These are phyloP conservation scores for Haplosporangium gracile DNA, from an alignment of 192 early-diverging fungal genomes.

Conservation along the genomic window DNA sequence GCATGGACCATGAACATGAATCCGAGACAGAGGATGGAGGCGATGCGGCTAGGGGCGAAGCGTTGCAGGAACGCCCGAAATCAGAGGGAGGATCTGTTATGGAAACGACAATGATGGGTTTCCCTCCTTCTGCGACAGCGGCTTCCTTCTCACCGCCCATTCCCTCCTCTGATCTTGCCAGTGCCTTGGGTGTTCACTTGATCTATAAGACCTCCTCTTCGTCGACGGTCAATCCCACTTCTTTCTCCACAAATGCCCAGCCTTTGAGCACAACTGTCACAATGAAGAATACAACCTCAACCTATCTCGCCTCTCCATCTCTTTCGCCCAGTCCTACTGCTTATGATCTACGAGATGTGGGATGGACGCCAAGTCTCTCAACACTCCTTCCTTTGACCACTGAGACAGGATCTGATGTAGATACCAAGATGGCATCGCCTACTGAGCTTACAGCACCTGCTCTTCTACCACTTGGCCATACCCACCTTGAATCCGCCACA, in stretches of 20 bases:
- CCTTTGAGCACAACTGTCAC: not conserved
- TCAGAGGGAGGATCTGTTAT: not conserved
- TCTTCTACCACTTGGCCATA: not conserved
- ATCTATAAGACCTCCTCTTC: constrained; percentile 4
- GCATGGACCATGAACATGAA: not conserved
- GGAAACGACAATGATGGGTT: not conserved
- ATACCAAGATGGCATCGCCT: constrained; percentile 39
- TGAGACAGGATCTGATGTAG: not conserved
- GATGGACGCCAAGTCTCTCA: not conserved
- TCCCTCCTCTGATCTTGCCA: not conserved
- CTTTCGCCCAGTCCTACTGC: constrained; percentile 13
- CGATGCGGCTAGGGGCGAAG: not conserved
- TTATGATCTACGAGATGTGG: not conserved
- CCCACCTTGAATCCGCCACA: not conserved
- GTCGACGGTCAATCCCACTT: not conserved
- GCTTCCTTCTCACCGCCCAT: not conserved
- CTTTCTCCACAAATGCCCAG: not conserved
- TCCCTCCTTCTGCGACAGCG: not conserved
- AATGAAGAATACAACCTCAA: not conserved
- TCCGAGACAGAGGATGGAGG: not conserved
- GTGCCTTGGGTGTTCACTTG: not conserved
- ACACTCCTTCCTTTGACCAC: not conserved
- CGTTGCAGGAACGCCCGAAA: not conserved
- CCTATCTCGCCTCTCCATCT: constrained; percentile 29
- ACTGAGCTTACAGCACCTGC: not conserved